These are phyloP conservation scores for Picea glauca DNA, from an alignment of 75 land plant species.

Conservation along the genomic window DNA sequence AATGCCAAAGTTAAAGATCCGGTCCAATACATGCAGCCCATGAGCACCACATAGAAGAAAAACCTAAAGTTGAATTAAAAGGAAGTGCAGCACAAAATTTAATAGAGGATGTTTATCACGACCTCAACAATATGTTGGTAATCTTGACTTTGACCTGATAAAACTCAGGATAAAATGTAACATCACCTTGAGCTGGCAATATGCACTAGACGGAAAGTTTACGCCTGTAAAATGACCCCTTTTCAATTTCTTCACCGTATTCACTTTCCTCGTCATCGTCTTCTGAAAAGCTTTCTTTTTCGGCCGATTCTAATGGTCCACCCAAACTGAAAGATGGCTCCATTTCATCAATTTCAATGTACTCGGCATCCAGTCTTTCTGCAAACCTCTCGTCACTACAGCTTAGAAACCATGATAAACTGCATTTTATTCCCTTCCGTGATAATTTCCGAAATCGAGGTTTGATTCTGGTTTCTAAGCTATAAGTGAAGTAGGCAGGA, in stretches of 20 bases:
- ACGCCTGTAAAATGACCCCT: slow-evolving; percentile 3
- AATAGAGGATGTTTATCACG: too few relatives aligned
- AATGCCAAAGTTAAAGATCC: too few relatives aligned
- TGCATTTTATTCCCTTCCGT: slow-evolving; percentile 61
- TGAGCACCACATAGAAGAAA: too few relatives aligned
- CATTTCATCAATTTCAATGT: slow-evolving; percentile 59
- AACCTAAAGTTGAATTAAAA: too few relatives aligned
- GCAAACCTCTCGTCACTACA: slow-evolving; percentile 75
- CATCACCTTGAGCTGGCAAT: not conserved
- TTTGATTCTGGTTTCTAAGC: slow-evolving; percentile 65
- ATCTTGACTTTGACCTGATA: too few relatives aligned
- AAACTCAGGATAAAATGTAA: not conserved
- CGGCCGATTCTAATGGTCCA: slow-evolving; percentile 23
- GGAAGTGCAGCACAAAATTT: too few relatives aligned
- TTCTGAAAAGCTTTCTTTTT: slow-evolving; percentile 29
- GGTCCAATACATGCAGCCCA: too few relatives aligned
- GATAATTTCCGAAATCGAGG: slow-evolving; percentile 56
- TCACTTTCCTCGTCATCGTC: slow-evolving; percentile 13
- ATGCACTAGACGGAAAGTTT: not conserved
- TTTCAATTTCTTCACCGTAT: slow-evolving; percentile 37
- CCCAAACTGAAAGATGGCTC: slow-evolving; percentile 54
- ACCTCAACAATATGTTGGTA: too few relatives aligned
- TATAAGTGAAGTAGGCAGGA: slow-evolving; percentile 87
- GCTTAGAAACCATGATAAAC: slow-evolving; percentile 80
- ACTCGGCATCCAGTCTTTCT: slow-evolving; percentile 67